Conservation (phyloP, 805 yeast genomes). For the Ogataea glucozyma region DNA sequence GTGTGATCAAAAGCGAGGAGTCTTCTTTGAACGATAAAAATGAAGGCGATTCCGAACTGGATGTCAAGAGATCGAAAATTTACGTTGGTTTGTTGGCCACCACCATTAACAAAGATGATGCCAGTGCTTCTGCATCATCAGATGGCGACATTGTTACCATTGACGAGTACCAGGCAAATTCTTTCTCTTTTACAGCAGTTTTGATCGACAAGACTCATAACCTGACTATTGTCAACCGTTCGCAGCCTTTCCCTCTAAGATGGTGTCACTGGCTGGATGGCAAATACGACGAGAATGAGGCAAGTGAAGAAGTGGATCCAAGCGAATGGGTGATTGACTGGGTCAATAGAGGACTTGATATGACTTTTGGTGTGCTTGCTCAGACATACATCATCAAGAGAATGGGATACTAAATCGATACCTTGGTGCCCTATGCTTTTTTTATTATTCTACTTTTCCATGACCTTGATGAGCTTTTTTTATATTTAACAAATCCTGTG, state of each 20-base stretch:
- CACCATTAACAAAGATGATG: constrained; percentile 26
- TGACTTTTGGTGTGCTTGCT: constrained; percentile 83
- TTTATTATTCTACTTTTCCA: not conserved
- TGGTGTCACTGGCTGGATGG: constrained; percentile 95
- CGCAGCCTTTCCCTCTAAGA: constrained; percentile 86
- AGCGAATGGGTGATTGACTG: constrained; percentile 79
- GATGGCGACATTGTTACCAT: constrained; percentile 39
- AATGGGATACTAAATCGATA: constrained; percentile 60
- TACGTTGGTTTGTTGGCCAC: constrained; percentile 37
- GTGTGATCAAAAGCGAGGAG: constrained; percentile 44
- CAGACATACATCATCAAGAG: constrained; percentile 88
- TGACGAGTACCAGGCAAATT: constrained; percentile 48
- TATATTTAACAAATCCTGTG: not conserved
- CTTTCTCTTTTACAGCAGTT: constrained; percentile 75
- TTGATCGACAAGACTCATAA: constrained; percentile 79
- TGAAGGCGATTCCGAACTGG: constrained; percentile 3
- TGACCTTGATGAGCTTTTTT: constrained; percentile 5
- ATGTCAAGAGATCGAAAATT: constrained; percentile 28
- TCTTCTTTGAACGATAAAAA: not conserved
- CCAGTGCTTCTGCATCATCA: constrained; percentile 12
- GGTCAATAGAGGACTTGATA: constrained; percentile 75
- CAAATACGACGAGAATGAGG: constrained; percentile 22
- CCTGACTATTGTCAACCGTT: constrained; percentile 69
- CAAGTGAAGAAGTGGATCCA: constrained; percentile 55
- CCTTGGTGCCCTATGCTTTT: too few relatives aligned